These are phyloP conservation scores for Agarophyton chilense DNA, from an alignment of 23 red algal species.

Conservation along the genomic window DNA sequence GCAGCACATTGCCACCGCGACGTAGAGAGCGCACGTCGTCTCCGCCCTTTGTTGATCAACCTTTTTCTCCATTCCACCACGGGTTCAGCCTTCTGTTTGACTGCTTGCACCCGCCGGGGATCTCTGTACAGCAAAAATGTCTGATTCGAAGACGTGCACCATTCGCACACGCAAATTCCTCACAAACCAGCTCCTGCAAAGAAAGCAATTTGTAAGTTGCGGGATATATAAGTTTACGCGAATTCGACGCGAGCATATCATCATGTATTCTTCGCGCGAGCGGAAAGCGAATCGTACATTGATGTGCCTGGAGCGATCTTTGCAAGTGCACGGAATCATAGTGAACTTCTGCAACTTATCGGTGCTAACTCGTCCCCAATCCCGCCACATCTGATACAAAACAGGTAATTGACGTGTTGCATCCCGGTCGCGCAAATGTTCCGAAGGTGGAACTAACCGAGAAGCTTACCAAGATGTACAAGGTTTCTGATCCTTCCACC, in stretches of 20 bases:
- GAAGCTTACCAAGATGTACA: constrained; percentile 99
- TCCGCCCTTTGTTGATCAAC: not conserved
- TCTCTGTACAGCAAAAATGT: constrained; percentile 41
- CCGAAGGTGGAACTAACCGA: constrained; percentile 87
- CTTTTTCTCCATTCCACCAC: not conserved
- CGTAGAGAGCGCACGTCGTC: too few species aligned
- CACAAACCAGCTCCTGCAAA: constrained; percentile 87
- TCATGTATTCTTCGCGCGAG: not conserved
- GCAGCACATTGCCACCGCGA: not conserved
- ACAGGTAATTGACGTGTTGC: constrained; percentile 94
- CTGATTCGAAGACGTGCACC: constrained; percentile 85
- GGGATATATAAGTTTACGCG: not conserved
- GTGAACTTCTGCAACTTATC: not conserved
- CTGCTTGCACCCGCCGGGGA: not conserved
- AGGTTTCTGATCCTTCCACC: constrained; percentile 94
- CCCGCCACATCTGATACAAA: not conserved
- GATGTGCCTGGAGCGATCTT: not conserved
- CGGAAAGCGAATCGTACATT: not conserved
- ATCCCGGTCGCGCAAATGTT: constrained; percentile 91
- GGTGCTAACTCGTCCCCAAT: not conserved
- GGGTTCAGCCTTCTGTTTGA: not conserved
- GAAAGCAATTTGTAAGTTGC: constrained; percentile 98
- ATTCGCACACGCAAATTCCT: constrained; percentile 97
- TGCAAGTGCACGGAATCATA: not conserved
- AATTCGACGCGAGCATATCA: not conserved